Conservation (phyloP, 2,329 filamentous ascomycete genomes). For the Colletotrichum cuscutae region DNA sequence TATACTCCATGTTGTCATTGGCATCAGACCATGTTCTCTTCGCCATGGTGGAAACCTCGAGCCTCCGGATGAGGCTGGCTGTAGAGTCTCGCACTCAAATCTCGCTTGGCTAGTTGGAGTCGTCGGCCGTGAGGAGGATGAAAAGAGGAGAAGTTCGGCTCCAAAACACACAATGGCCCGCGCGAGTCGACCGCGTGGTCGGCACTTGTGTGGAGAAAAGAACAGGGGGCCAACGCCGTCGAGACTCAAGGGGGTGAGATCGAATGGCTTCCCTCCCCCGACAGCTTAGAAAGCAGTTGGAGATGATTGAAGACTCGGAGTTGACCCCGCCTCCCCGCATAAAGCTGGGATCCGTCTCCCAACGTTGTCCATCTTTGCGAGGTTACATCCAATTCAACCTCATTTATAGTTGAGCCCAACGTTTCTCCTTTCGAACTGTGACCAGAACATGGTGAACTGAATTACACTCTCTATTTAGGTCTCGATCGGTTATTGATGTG, state of each 20-base stretch:
- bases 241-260: not conserved
- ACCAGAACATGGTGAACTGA: too few species aligned
- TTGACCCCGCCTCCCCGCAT: constrained; percentile 18
- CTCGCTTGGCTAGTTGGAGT: not conserved
- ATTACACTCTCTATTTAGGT: too few species aligned
- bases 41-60: constrained; percentile 10
- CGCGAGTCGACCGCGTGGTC: constrained; percentile 15
- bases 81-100: not conserved
- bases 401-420: not conserved
- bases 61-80: not conserved
- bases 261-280: not conserved
- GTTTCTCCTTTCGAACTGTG: not conserved
- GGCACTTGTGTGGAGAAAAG: constrained; percentile 26
- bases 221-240: not conserved
- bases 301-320: constrained; percentile 17
- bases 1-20: constrained; percentile 28
- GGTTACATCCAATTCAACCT: not conserved
- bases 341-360: not conserved
- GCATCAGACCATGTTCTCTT: constrained; percentile 36
- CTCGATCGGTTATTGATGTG: too few species aligned
- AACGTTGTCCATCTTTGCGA: not conserved
- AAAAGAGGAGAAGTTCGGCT: constrained; percentile 29
- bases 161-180: not conserved
- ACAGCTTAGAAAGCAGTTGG: constrained; percentile 13
- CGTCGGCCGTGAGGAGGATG: constrained; percentile 2